Conservation (phyloP, 2,329 filamentous ascomycete species). For the Ascochyta fabae region DNA sequence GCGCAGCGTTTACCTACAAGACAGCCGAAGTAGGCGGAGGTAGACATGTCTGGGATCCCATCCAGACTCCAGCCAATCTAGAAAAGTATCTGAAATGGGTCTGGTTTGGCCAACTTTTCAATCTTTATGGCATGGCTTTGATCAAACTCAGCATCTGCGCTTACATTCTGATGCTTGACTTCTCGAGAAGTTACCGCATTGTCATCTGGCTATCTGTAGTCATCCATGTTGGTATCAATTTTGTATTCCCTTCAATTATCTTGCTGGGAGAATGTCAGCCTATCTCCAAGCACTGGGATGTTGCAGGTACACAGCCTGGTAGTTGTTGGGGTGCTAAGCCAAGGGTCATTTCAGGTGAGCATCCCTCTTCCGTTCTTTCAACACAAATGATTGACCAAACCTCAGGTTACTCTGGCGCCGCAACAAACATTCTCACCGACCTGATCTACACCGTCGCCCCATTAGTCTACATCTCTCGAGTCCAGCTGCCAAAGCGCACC, state of each 20-base stretch:
- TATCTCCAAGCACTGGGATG: constrained; percentile 33
- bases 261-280: constrained; percentile 33
- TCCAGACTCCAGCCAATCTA: constrained; percentile 27
- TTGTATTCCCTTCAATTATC: constrained; percentile 33
- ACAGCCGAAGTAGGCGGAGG: constrained; percentile 29
- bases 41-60: constrained; percentile 35
- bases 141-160: constrained; percentile 38
- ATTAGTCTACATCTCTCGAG: constrained; percentile 30
- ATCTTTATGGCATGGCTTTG: constrained; percentile 37
- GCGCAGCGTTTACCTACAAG: constrained; percentile 28
- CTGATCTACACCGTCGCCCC: constrained; percentile 34
- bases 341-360: constrained; percentile 31
- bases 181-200: constrained; percentile 29
- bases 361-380: too few species aligned
- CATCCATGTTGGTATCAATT: constrained; percentile 28
- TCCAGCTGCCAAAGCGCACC: constrained; percentile 33
- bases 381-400: not conserved
- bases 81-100: constrained; percentile 26
- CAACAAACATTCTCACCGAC: constrained; percentile 35
- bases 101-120: constrained; percentile 34
- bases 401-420: constrained; percentile 33
- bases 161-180: constrained; percentile 37
- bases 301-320: constrained; percentile 26
- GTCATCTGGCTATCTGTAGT: constrained; percentile 32
- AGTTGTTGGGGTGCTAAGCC: constrained; percentile 33